Evolutionary conservation across 2,329 filamentous ascomycete species (phyloP), one percentile per base, ranked within the genome.

Genomic region (Rhynchosporium secalis): DNA sequence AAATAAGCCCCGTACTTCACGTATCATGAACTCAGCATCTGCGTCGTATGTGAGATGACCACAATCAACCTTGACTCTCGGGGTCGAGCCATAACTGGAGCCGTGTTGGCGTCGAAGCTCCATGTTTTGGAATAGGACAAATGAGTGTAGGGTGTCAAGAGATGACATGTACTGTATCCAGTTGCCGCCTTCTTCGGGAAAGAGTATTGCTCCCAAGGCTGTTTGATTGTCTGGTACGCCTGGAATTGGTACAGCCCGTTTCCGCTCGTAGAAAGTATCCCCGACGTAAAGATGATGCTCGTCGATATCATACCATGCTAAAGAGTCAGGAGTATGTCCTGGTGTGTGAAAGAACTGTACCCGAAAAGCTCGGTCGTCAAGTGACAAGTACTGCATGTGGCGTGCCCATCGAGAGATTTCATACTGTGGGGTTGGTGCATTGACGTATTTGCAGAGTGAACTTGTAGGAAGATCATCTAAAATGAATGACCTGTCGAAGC

Each of bases 271-370:
- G 60, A 80, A 74, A 5, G 76, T 77, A 58, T 82, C 79, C 5
- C 79, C 79, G 4, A 80, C 76, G 58, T 76, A 81, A 0, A 81
- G 68, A 51, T 75, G 71, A 40, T 77, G 74, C 64, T 80, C 78
- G 1, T 74, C 68, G 9, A 74, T 68, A 56, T 81, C 79, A 66
- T 78, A 81, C 68, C 77, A 76, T 1, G 78, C 78, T 1, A 81
- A 64, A 13, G 76, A 74, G 62, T 80, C 78, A 0, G 78, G 79
- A 0, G 78, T 80, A 65, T 81, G 78, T 13, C 79, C 79, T 2
- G 79, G 78, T 0, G 78, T 77, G 26, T 80, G 77, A 8, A 80
- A 70, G 31, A 80, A 73, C n/a, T 73, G 75, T 33, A 81, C 72
- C 1, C 72, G 71, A 12, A 80, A 71, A 10, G 70, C 66, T 28